Conservation (phyloP, 106 monocot genomes). For the Dioscorea alata region DNA sequence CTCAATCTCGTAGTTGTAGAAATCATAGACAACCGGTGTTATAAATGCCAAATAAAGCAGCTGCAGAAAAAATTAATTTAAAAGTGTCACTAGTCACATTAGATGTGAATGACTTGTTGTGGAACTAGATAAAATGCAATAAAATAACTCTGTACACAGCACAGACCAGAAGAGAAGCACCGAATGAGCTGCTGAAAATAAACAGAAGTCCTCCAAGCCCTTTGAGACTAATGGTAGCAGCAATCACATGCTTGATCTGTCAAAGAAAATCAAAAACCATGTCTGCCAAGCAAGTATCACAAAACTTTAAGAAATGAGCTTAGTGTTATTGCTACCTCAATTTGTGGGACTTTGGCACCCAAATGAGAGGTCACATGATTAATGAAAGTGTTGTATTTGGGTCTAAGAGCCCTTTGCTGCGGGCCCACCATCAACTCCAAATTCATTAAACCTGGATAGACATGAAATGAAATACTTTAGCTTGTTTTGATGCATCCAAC, state of each 20-base stretch:
- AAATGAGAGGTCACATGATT: constrained; percentile 15
- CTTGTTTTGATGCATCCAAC: too few relatives aligned
- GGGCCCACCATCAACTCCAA: constrained; percentile 35
- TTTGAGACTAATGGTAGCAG: constrained; percentile 11
- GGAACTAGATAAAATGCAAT: too few relatives aligned
- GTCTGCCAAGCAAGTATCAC: too few relatives aligned
- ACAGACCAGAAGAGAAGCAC: constrained; percentile 16
- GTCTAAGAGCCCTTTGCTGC: constrained; percentile 24
- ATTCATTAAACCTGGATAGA: constrained; percentile 30
- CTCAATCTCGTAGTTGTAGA: not conserved
- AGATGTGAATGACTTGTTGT: too few relatives aligned
- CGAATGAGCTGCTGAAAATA: constrained; percentile 12
- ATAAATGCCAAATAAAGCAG: not conserved
- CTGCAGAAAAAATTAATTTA: not conserved
- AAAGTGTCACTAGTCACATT: too few relatives aligned
- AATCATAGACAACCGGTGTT: too few relatives aligned
- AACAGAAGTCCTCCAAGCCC: constrained; percentile 17
- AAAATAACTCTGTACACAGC: too few relatives aligned
- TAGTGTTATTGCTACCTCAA: constrained; percentile 16
- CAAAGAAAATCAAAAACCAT: not conserved
- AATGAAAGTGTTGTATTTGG: constrained; percentile 28
- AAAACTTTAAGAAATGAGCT: not conserved
- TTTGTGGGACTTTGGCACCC: constrained; percentile 18
- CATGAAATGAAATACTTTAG: not conserved
- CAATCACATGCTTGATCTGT: constrained; percentile 10